A percentile compares a stretch with the other conserved stretches of the same genome.
Conservation (phyloP, 495 filamentous ascomycete species). For the Lasiosphaeria hispida region DNA sequence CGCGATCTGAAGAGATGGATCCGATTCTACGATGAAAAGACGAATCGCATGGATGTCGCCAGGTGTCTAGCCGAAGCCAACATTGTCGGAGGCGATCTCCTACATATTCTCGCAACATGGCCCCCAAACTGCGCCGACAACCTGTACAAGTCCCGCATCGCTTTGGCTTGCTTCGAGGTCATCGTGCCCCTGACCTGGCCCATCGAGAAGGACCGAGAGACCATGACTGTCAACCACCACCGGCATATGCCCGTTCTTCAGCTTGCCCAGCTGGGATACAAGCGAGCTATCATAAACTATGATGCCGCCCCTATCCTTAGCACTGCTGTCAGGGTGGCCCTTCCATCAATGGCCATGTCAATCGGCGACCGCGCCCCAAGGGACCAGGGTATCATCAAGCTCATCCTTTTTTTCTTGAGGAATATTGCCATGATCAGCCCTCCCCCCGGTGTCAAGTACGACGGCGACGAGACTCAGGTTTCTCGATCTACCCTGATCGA, state of each 20-base stretch:
- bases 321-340: slow-evolving; percentile 71
- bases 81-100: slow-evolving; percentile 81
- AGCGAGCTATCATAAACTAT: slow-evolving; percentile 79
- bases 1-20: slow-evolving; percentile 94
- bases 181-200: slow-evolving; percentile 96
- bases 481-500: slow-evolving; percentile 85
- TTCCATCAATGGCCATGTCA: slow-evolving; percentile 82
- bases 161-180: slow-evolving; percentile 84
- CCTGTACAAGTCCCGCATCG: slow-evolving; percentile 66
- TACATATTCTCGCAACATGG: slow-evolving; percentile 86
- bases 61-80: slow-evolving; percentile 91
- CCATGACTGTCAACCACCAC: slow-evolving; percentile 91
- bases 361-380: slow-evolving; percentile 71
- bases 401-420: slow-evolving; percentile 82
- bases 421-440: slow-evolving; percentile 84
- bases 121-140: slow-evolving; percentile 66
- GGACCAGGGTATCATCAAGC: slow-evolving; percentile 91
- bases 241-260: slow-evolving; percentile 85
- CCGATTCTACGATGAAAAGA: slow-evolving; percentile 89
- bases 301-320: slow-evolving; percentile 73
- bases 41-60: slow-evolving; percentile 92
- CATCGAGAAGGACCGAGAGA: slow-evolving; percentile 66
- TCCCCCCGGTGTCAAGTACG: slow-evolving; percentile 52
- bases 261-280: slow-evolving; percentile 84
- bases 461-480: slow-evolving; percentile 81